Percentiles rank a stretch among this genome's conserved stretches.
Conservation (phyloP, 345 rosid species). For the Trapa bicornis region DNA sequence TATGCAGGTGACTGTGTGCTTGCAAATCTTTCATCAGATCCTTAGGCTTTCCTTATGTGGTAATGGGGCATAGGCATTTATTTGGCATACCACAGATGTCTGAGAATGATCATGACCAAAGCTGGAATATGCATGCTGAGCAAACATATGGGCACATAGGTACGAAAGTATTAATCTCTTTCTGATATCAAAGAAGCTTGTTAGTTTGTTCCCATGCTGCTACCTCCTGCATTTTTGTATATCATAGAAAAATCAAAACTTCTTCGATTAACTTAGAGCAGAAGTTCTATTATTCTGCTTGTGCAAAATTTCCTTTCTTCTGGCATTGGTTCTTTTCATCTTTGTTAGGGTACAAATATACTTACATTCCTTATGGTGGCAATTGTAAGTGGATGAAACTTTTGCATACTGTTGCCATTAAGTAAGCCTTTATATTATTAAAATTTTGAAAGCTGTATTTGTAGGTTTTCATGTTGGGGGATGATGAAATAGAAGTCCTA, state of each 20-base stretch:
- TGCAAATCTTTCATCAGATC: background rate
- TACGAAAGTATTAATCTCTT: conserved; percentile 9
- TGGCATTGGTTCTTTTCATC: background rate
- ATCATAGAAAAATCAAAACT: background rate
- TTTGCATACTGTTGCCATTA: too few relatives aligned
- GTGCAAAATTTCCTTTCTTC: background rate
- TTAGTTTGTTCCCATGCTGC: background rate
- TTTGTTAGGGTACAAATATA: background rate
- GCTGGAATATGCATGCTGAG: conserved; percentile 53
- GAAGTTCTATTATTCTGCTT: background rate
- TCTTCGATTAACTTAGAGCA: background rate
- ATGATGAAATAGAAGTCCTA: background rate
- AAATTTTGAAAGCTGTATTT: background rate
- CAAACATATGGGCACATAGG: conserved; percentile 42
- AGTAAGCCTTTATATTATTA: background rate
- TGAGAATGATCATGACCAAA: conserved; percentile 48
- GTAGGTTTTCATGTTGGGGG: background rate
- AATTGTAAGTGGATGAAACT: background rate
- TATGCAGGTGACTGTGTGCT: background rate
- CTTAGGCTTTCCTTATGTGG: conserved; percentile 7
- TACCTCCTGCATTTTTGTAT: background rate
- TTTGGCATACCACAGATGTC: conserved; percentile 36
- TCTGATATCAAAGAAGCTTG: background rate
- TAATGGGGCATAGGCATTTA: conserved; percentile 64
- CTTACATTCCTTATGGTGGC: background rate